These are phyloP conservation scores for Hymenoscyphus infarciens DNA, from an alignment of 2,329 filamentous ascomycete species.

Conservation along the genomic window DNA sequence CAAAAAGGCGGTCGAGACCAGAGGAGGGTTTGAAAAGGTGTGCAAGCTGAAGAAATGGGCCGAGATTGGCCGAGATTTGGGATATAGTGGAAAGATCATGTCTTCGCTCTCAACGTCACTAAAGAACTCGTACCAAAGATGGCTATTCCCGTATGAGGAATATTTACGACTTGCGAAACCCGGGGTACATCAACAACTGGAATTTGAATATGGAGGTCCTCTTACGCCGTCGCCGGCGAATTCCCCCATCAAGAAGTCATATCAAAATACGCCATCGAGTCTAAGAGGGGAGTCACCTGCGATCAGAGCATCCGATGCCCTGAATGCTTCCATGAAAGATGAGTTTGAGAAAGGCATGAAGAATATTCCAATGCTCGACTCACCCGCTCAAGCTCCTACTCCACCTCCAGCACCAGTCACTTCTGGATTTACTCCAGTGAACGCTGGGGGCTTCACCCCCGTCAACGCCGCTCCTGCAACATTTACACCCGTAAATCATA, in stretches of 20 bases:
- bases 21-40: constrained; percentile 92
- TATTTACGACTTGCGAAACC: constrained; percentile 89
- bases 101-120: constrained; percentile 95
- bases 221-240: constrained; percentile 74
- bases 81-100: constrained; percentile 99
- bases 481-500: constrained; percentile 57
- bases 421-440: constrained; percentile 40
- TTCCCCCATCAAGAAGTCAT: constrained; percentile 68
- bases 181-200: constrained; percentile 92
- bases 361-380: constrained; percentile 35
- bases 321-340: constrained; percentile 51
- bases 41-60: constrained; percentile 99
- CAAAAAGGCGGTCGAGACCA: constrained; percentile 92
- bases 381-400: constrained; percentile 29
- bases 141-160: constrained; percentile 95
- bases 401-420: constrained; percentile 24
- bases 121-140: constrained; percentile 97
- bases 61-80: constrained; percentile 92
- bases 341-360: constrained; percentile 35
- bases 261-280: constrained; percentile 55
- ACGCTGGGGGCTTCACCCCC: constrained; percentile 56
- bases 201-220: constrained; percentile 88
- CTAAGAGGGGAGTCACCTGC: constrained; percentile 65
- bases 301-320: constrained; percentile 51
- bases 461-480: constrained; percentile 54